These are phyloP conservation scores for Cornus kousa DNA, from an alignment of 148 eudicot genomes.

Conservation along the genomic window DNA sequence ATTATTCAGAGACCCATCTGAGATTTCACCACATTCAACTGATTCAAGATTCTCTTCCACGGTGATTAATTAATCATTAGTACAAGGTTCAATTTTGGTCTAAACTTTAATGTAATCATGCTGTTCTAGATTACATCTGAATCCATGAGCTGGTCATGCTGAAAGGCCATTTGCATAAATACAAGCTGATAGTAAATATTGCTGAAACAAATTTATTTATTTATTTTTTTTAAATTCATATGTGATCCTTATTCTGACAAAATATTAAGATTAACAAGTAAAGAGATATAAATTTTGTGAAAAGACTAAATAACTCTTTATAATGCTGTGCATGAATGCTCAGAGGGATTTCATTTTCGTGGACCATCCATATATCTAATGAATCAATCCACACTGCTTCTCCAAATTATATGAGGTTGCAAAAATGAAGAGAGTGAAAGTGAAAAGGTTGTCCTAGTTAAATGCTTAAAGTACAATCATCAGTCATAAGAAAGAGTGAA, in stretches of 20 bases:
- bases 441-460: too few relatives aligned
- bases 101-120: not conserved
- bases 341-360: too few relatives aligned
- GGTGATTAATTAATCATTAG: not conserved
- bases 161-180: not conserved
- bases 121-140: not conserved
- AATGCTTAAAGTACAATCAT: too few relatives aligned
- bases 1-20: not conserved
- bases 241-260: not conserved
- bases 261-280: not conserved
- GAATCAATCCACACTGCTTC: too few relatives aligned
- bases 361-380: too few relatives aligned
- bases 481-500: not conserved
- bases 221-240: not conserved
- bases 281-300: not conserved
- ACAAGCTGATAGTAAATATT: not conserved
- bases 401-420: too few relatives aligned
- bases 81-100: not conserved
- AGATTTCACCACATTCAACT: constrained; percentile 10
- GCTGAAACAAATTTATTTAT: too few relatives aligned
- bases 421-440: too few relatives aligned
- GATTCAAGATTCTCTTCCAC: not conserved
- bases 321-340: too few relatives aligned
- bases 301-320: not conserved
- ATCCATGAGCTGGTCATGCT: not conserved